These are phyloP conservation scores for Exophiala sideris DNA, from an alignment of 2,329 filamentous ascomycete species.

Conservation along the genomic window DNA sequence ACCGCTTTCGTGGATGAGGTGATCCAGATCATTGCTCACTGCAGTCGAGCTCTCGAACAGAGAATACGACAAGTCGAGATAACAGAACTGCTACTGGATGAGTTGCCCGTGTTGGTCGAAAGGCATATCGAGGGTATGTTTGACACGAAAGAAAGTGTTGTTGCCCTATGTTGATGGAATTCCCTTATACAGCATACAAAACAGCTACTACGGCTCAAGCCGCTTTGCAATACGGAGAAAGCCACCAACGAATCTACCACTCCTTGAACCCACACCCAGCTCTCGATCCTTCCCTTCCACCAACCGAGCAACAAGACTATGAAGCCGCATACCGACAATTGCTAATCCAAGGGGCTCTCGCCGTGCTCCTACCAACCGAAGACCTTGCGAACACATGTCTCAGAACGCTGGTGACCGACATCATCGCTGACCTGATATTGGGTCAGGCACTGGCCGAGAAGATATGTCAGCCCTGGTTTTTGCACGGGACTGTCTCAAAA, in stretches of 20 bases:
- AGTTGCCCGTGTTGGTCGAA: slow-evolving; percentile 77
- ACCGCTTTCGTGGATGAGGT: slow-evolving; percentile 84
- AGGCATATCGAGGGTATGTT: slow-evolving; percentile 70
- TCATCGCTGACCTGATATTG: slow-evolving; percentile 85
- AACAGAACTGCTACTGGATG: slow-evolving; percentile 78
- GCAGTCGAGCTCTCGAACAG: slow-evolving; percentile 82
- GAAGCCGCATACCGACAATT: slow-evolving; percentile 83
- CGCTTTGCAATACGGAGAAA: slow-evolving; percentile 57
- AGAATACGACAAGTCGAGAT: slow-evolving; percentile 77
- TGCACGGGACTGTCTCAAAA: slow-evolving; percentile 82
- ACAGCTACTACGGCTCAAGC: slow-evolving; percentile 59
- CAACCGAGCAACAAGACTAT: slow-evolving; percentile 61
- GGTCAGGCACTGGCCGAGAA: slow-evolving; percentile 77
- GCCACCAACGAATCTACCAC: slow-evolving; percentile 74
- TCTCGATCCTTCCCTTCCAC: slow-evolving; percentile 41
- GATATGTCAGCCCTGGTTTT: slow-evolving; percentile 79
- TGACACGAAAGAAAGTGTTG: slow-evolving; percentile 4
- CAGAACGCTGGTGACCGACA: slow-evolving; percentile 76
- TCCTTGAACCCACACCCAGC: slow-evolving; percentile 76
- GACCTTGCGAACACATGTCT: slow-evolving; percentile 86
- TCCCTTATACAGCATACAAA: slow-evolving; percentile 62
- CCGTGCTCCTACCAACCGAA: slow-evolving; percentile 83
- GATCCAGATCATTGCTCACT: slow-evolving; percentile 86
- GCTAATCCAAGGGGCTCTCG: slow-evolving; percentile 76
- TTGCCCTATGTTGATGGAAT: slow-evolving; percentile 5